Base-by-base conservation (phyloP, 768 basidiomycete species). In the Plicaturopsis crispa region DNA sequence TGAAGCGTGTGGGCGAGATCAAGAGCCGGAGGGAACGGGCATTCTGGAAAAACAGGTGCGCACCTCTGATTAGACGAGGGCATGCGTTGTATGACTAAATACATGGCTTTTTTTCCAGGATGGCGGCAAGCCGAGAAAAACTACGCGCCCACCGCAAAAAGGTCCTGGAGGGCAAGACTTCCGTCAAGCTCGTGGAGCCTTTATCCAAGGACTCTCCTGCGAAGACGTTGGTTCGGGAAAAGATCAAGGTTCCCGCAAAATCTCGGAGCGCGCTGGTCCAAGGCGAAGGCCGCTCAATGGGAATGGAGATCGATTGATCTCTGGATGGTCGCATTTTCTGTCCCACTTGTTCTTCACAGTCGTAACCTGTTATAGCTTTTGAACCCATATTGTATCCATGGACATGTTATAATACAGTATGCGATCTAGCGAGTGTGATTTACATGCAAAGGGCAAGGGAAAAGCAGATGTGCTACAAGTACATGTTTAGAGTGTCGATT, bases 1-100 rank as follows among this genome's bases (percentile, higher is more conserved):
- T 99, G 84, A 92, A 92, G 64, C 76, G 96, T 43, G 68, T 99
- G 26, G 80, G 80, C 46, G 91, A 98, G 64, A 91, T 99, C 67
- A 90, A 84, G 60, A 70, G 75, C 45, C 78, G 82, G 56, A 73
- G 96, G 60, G 96, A 98, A 56, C 75, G 82, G 44, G 90, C 86
- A 16, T 98, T 98, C 77, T 98, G 83, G 81, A 98, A 91, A 66
- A 87, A 87, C 68, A 77, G 85, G 84, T 78, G 41, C 43, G 66
- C 53, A 43, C 19, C 18, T 40, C 31, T 30, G 24, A 26, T 34
- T 28, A 8, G 26, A 28, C 8, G 26, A 8, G 26, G 26, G 26
- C 14, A n/a, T n/a, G n/a, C n/a, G n/a, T n/a, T n/a, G n/a, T n/a
- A n/a, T n/a, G n/a, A n/a, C n/a, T n/a, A n/a, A n/a, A n/a, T n/a